Evolutionary conservation across 2,329 filamentous ascomycete species (phyloP), one percentile per base, ranked within the genome.

Genomic region (Aureobasidium sp.): DNA sequence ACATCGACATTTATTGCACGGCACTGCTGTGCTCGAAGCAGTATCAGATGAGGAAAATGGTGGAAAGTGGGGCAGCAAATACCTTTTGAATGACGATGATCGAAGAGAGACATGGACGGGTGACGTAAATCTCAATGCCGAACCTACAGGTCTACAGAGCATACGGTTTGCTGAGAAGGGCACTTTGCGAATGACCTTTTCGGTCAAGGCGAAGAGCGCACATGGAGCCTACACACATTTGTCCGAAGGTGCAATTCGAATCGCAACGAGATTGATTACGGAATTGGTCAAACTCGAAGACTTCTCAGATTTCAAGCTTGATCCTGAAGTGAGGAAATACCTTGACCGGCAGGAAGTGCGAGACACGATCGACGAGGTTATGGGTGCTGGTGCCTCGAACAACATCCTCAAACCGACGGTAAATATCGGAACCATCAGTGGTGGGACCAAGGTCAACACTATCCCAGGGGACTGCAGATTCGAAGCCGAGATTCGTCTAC

Each of bases 151-250:
- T 1, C 63, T 72, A n/a, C 65, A 72, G 11, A 75, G 73, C 5
- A 72, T 78, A 8, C 69, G 75, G 13, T 77, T 77, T 62, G 73
- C 71, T 3, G 76, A 77, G 63, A 78, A 77, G 64, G 75, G 76
- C 5, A 76, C 75, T 0, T 62, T 78, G 34, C 68, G 75, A n/a
- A 61, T 77, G 29, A 73, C 70, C 0, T 76, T 75, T 59, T 71
- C 67, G 0, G 64, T 76, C 4, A 66, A 63, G 5, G 72, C 71
- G 0, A 68, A 65, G 13, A 73, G 72, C 0, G 73, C 71, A 2
- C 75, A 77, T 62, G 75, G 76, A 3, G 75, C 76, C 0, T 77
- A 73, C 64, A 67, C 71, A n/a, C 72, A 77, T 66, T 64, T 74
- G 1, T 74, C 68, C 44, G 72, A 74, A 45, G 72, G 73, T 15